Evolutionary conservation across 2,329 filamentous ascomycete genomes (phyloP), one percentile per base, ranked within the genome.

Genomic region (Aspergillus phoenicis): DNA sequence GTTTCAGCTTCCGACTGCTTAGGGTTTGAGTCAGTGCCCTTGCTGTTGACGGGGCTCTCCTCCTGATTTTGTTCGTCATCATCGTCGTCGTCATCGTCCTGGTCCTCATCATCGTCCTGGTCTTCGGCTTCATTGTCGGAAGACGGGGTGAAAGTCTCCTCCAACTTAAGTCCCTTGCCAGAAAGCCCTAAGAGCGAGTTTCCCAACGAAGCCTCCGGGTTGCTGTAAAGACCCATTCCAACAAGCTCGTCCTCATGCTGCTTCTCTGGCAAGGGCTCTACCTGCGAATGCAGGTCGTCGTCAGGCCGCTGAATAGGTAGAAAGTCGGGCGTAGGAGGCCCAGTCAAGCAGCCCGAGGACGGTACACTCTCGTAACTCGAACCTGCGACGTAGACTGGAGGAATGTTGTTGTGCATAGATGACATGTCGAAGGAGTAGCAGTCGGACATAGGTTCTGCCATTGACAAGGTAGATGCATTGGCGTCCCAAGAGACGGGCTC

Each of bases 161-260:
- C 91, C 3, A 95, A 80, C 73, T 93, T 94, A 66, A 94, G 79
- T 0, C 91, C 90, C 74, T 91, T 91, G 60, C 90, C 90, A 17
- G 79, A 73, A 7, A 84, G 77, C 24, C 84, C 83, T 51, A 87
- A 75, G 17, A 90, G 73, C 73, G 76, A 87, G 82, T 77, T 84
- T 81, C 75, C 86, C 78, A 58, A 85, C 72, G 54, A 82, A 78
- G 30, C 84, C 58, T 88, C 88, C 0, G 90, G 90, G 4, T 85
- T 80, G 69, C 92, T 91, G 74, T 95, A 95, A 0, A 95, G 83
- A 0, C 91, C 91, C 84, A 95, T 89, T 20, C 91, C 91, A n/a
- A 93, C 83, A 1, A 94, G 82, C 62, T 92, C 89, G 69, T 93
- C 90, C 39, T 87, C 89, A 13, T 82, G 73, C 28, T 86, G 85